Evolutionary conservation across 192 early-diverging fungal genomes (phyloP), one percentile per base, ranked within the genome.

Genomic region (Entomortierella beljakovae): DNA sequence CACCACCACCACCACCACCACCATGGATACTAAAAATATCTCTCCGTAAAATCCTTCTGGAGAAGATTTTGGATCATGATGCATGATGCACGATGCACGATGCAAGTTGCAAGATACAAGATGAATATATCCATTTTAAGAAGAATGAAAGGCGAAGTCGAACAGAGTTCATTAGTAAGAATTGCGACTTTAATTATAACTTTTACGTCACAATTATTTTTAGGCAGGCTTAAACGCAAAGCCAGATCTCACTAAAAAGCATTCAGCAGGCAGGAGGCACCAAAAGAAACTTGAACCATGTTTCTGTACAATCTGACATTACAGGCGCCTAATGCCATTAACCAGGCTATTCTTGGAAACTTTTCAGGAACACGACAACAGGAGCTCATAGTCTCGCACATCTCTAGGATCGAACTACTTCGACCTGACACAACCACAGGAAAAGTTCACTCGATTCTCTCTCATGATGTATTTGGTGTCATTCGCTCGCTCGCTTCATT

Each of bases 301-400:
- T 89, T 86, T 70, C 86, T 99, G 33, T 97, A 98, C 81, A 95
- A 97, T 75, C 80, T 97, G 58, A 94, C 96, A 59, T 87, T 99
- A 28, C 92, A 95, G 74, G 87, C 89, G 37, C 84, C 96, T 22
- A 91, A 91, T 10, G 89, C 87, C 58, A 92, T 97, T 62, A 95
- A 85, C 65, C 83, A 89, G 48, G 88, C 93, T 22, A 87, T 91
- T 32, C 84, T 95, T 53, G 98, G 98, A 1, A 95, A 98, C 80
- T 99, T 99, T 76, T 90, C 94, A 33, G 98, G 97, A 23, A 88
- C 86, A 25, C 96, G 94, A 72, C 83, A 89, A 38, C 96, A 99
- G 82, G 97, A 99, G 64, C 86, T 98, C 29, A 85, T 94, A 20
- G 86, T 96, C 53, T 95, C 87, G 34, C 89, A 90, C 72, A 83